Percentiles rank a stretch among this genome's conserved stretches.
These are phyloP conservation scores for Perkinsus marinus DNA, from an alignment of 169 alveolate species.

Conservation along the genomic window DNA sequence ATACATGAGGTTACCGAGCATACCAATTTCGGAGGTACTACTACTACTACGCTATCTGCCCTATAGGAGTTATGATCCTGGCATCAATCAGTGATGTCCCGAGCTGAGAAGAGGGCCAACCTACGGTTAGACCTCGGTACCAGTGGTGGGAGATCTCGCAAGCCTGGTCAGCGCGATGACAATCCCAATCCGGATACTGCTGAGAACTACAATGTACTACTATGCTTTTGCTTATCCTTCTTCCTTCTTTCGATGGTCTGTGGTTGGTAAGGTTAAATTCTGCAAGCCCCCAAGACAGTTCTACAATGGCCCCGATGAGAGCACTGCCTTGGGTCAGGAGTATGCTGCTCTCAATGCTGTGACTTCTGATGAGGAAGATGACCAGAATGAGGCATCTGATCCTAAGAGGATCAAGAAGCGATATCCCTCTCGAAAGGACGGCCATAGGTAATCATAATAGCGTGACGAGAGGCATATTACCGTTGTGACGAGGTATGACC, in stretches of 20 bases:
- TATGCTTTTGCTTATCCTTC: too few relatives aligned
- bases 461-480: neutral
- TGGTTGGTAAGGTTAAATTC: neutral
- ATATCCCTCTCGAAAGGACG: neutral
- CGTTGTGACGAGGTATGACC: neutral
- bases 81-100: neutral
- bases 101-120: neutral
- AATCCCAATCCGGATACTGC: neutral
- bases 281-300: neutral
- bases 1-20: neutral
- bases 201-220: neutral
- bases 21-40: neutral
- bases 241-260: too few relatives aligned
- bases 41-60: too few relatives aligned
- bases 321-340: neutral
- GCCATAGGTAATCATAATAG: neutral
- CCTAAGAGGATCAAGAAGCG: neutral
- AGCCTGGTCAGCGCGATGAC: neutral
- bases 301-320: neutral
- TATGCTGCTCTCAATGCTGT: neutral
- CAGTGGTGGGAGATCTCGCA: neutral
- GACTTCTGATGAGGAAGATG: neutral
- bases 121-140: neutral
- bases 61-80: too few relatives aligned
- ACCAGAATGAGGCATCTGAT: neutral